A percentile compares a stretch with the other conserved stretches of the same genome.
These are phyloP conservation scores for Corniculantispora saksenae DNA, from an alignment of 2,329 filamentous ascomycete genomes.

Conservation along the genomic window DNA sequence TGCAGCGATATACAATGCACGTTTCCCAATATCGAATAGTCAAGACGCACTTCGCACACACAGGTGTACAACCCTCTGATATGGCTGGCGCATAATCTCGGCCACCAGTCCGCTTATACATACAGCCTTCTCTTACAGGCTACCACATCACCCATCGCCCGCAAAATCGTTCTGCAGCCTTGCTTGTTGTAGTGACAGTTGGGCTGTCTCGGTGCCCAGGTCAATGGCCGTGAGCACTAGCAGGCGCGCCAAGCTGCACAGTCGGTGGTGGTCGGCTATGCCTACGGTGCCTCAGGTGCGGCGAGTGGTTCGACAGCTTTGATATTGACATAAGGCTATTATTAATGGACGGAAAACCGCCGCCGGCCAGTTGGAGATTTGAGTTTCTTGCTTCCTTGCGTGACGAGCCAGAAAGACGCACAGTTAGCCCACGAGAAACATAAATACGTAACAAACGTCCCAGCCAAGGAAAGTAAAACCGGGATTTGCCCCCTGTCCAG, in stretches of 20 bases:
- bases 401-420: neutral
- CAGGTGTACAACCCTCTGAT: neutral
- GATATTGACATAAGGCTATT: slow-evolving; percentile 1
- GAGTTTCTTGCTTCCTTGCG: neutral
- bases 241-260: neutral
- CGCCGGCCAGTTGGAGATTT: neutral
- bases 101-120: too few relatives aligned
- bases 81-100: neutral
- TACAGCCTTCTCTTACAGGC: too few relatives aligned
- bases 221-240: neutral
- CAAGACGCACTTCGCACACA: neutral
- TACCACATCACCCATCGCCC: too few relatives aligned
- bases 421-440: neutral
- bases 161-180: too few relatives aligned
- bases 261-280: neutral
- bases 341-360: neutral
- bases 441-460: neutral
- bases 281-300: neutral
- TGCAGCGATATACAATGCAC: neutral
- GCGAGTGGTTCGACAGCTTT: neutral
- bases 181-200: too few relatives aligned
- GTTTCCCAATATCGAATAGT: neutral
- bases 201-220: neutral
- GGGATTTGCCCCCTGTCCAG: neutral
- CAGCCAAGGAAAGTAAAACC: neutral